phyloP scores from a whole-genome alignment of 2,329 filamentous ascomycete species.

The Chaetothyriales sp. region DNA sequence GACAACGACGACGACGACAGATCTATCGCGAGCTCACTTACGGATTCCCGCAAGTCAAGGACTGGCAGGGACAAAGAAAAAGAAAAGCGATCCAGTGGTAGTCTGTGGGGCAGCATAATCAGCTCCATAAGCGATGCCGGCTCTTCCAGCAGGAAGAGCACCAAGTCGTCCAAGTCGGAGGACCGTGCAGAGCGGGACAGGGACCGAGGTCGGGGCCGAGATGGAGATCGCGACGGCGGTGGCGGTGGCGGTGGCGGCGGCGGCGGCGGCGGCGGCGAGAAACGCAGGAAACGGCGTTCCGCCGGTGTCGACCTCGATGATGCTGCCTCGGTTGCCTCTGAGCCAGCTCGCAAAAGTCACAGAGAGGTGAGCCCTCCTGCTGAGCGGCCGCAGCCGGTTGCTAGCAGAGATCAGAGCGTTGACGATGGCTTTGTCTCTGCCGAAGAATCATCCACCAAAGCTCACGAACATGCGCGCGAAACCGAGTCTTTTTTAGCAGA shows the following conservation, averaged over 20 bases:
- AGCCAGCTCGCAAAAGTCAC: constrained; percentile 3
- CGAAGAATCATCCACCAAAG: constrained; percentile 7
- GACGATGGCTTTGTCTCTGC: constrained; percentile 17
- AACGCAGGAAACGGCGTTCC: constrained; percentile 20
- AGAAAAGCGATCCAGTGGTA: constrained; percentile 20
- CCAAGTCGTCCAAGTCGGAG: constrained; percentile 25
- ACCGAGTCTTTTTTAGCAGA: constrained; percentile 50
- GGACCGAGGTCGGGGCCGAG: constrained; percentile 33
- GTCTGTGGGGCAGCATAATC: constrained; percentile 28
- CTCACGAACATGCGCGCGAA: constrained; percentile 19
- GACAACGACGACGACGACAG: constrained; percentile 9
- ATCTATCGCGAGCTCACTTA: constrained; percentile 6
- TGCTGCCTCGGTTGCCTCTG: constrained; percentile 2
- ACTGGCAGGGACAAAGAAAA: constrained; percentile 19
- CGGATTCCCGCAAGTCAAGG: constrained; percentile 20
- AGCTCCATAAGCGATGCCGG: constrained; percentile 14
- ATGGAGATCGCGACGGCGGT: constrained; percentile 24
- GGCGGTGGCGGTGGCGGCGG: too few species aligned
- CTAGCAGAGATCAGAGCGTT: constrained; percentile 17
- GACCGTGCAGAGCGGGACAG: constrained; percentile 25
- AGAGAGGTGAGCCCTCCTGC: constrained; percentile 4
- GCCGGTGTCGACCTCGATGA: constrained; percentile 8
- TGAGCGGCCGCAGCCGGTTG: constrained; percentile 21
- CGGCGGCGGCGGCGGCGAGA: constrained; percentile 22
- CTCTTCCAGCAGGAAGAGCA: constrained; percentile 18